Conservation (phyloP, 257 asterid genomes). For the Phtheirospermum japonicum region DNA sequence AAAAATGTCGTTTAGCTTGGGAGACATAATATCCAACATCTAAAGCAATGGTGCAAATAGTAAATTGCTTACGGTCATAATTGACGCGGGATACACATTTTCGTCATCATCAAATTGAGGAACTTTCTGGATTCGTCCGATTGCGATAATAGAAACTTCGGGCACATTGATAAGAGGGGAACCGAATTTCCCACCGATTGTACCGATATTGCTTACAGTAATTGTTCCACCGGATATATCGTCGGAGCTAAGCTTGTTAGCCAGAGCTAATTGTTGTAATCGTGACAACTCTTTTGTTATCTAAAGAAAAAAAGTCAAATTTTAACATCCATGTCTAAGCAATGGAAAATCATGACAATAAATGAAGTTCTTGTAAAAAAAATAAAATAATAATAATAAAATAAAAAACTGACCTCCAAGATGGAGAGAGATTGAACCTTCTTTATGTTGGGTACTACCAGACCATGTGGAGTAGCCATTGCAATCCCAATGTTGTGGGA, state of each 20-base stretch:
- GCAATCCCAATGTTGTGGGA: conserved; percentile 93
- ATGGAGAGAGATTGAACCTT: conserved; percentile 86
- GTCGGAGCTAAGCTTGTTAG: conserved; percentile 77
- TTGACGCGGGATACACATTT: conserved; percentile 56
- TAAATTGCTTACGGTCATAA: conserved; percentile 70
- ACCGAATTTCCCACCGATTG: conserved; percentile 95
- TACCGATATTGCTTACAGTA: conserved; percentile 89
- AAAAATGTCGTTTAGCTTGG: too few relatives aligned
- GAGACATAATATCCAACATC: too few relatives aligned
- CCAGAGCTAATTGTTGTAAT: conserved; percentile 63
- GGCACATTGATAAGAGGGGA: conserved; percentile 85
- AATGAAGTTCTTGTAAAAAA: too few relatives aligned
- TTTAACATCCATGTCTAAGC: neutral
- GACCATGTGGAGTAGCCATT: conserved; percentile 94
- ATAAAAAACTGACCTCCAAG: conserved; percentile 57
- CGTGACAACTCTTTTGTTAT: conserved; percentile 71
- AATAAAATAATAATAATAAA: neutral
- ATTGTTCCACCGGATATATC: conserved; percentile 87
- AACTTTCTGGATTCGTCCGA: conserved; percentile 81
- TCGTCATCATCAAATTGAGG: conserved; percentile 65
- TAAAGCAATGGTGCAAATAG: too few relatives aligned
- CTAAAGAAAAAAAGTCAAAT: conserved; percentile 34
- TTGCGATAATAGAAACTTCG: conserved; percentile 84
- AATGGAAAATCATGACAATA: too few relatives aligned
- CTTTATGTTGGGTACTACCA: conserved; percentile 93